Conservation (phyloP, 78 protist species). For the Dictyostelium capitatum region DNA sequence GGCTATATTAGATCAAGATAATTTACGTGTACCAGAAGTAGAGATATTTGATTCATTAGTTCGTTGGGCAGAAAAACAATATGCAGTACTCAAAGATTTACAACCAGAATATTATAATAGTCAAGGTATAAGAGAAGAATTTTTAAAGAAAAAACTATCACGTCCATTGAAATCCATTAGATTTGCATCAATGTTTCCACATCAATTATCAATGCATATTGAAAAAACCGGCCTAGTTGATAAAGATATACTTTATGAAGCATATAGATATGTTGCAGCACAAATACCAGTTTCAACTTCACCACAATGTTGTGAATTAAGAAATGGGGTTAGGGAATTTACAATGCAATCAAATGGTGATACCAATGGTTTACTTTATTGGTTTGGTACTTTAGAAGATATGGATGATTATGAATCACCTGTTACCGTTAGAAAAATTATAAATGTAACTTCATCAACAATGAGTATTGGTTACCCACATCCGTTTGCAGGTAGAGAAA, state of each 20-base stretch:
- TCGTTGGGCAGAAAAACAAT: constrained; percentile 74
- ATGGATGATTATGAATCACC: constrained; percentile 54
- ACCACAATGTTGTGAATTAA: neutral
- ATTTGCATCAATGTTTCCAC: constrained; percentile 71
- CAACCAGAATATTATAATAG: too few species aligned
- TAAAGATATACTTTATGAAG: constrained; percentile 61
- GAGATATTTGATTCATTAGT: constrained; percentile 63
- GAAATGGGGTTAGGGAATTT: constrained; percentile 67
- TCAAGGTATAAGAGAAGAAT: neutral
- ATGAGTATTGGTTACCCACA: constrained; percentile 78
- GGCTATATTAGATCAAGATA: constrained; percentile 48
- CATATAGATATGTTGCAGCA: constrained; percentile 59
- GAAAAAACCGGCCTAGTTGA: constrained; percentile 28
- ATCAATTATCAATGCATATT: constrained; percentile 50
- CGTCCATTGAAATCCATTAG: constrained; percentile 52
- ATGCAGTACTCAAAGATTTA: constrained; percentile 24
- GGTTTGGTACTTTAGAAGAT: constrained; percentile 67
- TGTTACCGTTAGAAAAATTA: constrained; percentile 20
- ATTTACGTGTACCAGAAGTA: constrained; percentile 74
- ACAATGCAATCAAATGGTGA: constrained; percentile 5
- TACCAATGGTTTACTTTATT: constrained; percentile 61
- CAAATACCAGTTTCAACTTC: neutral
- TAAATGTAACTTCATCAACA: constrained; percentile 28
- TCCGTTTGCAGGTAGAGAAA: constrained; percentile 36
- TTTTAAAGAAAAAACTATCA: constrained; percentile 34